Evolutionary conservation across 2,329 filamentous ascomycete species (phyloP).

Genomic region (Botryotinia convoluta): DNA sequence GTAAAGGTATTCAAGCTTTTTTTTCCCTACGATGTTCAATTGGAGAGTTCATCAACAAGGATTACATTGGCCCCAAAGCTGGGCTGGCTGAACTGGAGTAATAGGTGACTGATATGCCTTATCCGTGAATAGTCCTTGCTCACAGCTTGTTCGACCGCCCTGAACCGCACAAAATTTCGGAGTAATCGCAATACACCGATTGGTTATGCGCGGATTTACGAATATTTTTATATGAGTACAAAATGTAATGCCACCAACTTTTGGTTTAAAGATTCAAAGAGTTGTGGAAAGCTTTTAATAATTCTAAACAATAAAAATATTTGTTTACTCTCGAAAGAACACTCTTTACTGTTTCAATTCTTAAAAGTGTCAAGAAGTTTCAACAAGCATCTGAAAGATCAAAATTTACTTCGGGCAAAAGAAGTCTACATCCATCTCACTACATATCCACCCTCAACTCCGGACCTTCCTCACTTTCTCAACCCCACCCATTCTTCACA

Average conservation of each 20-base stretch:
- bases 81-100: neutral
- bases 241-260: slow-evolving; percentile 1
- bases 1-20: slow-evolving; percentile 7
- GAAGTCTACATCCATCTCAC: slow-evolving; percentile 12
- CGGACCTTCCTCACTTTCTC: neutral
- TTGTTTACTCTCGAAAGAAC: neutral
- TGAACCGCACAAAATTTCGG: neutral
- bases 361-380: neutral
- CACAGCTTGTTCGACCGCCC: neutral
- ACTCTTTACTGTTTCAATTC: neutral
- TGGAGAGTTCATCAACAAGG: slow-evolving; percentile 9
- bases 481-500: neutral
- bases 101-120: slow-evolving; percentile 6
- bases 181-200: slow-evolving; percentile 17
- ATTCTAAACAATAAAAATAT: neutral
- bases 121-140: neutral
- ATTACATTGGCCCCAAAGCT: neutral
- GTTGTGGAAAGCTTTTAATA: neutral
- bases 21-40: neutral
- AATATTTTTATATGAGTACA: slow-evolving; percentile 19
- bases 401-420: slow-evolving; percentile 5
- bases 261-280: neutral
- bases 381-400: neutral
- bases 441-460: slow-evolving; percentile 1
- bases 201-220: neutral